Conservation (phyloP, 345 rosid genomes). For the Mangifera indica region DNA sequence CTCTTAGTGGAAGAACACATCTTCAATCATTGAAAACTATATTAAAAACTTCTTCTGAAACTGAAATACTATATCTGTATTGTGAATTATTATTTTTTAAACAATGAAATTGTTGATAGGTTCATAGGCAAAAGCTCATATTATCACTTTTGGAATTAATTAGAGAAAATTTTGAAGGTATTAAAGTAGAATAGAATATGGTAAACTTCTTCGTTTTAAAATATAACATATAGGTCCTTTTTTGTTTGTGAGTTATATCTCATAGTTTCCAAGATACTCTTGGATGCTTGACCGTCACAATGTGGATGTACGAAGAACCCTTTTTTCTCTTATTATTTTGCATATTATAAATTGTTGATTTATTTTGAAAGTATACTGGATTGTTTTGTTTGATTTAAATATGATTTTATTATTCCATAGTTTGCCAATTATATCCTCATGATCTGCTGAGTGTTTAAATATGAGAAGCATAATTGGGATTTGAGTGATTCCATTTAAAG, state of each 20-base stretch:
- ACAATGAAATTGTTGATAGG: not conserved
- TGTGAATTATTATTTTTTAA: too few relatives aligned
- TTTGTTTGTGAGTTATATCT: too few relatives aligned
- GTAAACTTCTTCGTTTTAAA: not conserved
- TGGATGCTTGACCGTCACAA: not conserved
- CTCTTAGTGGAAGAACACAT: constrained; percentile 23
- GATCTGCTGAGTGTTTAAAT: too few relatives aligned
- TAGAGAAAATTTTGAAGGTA: not conserved
- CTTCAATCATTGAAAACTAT: not conserved
- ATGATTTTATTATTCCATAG: too few relatives aligned
- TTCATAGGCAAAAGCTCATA: not conserved
- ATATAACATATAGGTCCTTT: too few relatives aligned
- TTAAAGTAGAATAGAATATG: not conserved
- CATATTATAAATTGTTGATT: not conserved
- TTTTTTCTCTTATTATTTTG: not conserved
- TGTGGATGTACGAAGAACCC: not conserved
- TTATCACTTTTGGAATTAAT: not conserved
- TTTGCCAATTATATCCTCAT: too few relatives aligned
- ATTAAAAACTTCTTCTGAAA: not conserved
- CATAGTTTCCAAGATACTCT: too few relatives aligned
- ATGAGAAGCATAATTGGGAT: not conserved
- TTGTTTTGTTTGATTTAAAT: too few relatives aligned
- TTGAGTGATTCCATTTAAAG: too few relatives aligned
- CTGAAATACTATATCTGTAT: not conserved
- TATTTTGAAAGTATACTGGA: not conserved